Percentiles rank a stretch among this genome's conserved stretches.
Conservation (phyloP, 2,329 filamentous ascomycete genomes). For the Venturia pyrina region DNA sequence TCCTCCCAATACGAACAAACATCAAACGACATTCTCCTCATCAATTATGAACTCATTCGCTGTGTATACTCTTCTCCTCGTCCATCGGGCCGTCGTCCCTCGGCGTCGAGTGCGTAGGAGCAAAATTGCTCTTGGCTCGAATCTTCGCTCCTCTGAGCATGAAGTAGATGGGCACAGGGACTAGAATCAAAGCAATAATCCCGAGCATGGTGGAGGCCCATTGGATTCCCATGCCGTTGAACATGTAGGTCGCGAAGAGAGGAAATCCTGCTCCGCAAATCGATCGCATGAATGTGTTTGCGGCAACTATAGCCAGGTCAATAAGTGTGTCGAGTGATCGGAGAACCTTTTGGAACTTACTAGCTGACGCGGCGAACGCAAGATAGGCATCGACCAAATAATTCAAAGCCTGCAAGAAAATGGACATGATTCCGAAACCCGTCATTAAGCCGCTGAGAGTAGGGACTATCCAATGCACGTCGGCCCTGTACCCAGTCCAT, state of each 20-base stretch:
- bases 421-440: constrained; percentile 47
- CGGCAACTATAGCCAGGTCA: constrained; percentile 28
- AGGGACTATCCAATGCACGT: constrained; percentile 32
- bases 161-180: constrained; percentile 36
- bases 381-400: constrained; percentile 51
- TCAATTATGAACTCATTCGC: background rate
- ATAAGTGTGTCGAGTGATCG: background rate
- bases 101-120: constrained; percentile 19
- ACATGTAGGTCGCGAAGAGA: constrained; percentile 47
- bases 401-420: constrained; percentile 49
- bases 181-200: constrained; percentile 30
- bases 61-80: constrained; percentile 7
- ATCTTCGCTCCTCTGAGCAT: constrained; percentile 35
- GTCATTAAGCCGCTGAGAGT: constrained; percentile 40
- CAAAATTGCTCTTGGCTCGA: constrained; percentile 31
- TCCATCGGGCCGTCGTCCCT: background rate
- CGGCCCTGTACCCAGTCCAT: constrained; percentile 33
- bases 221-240: constrained; percentile 41
- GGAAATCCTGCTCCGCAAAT: constrained; percentile 43
- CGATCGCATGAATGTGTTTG: constrained; percentile 44
- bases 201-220: constrained; percentile 37
- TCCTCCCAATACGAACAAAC: background rate
- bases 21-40: background rate
- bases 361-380: constrained; percentile 44
- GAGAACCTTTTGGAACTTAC: background rate